Evolutionary conservation across 805 yeast species (phyloP).

Genomic region (Danielozyma ontarioensis): DNA sequence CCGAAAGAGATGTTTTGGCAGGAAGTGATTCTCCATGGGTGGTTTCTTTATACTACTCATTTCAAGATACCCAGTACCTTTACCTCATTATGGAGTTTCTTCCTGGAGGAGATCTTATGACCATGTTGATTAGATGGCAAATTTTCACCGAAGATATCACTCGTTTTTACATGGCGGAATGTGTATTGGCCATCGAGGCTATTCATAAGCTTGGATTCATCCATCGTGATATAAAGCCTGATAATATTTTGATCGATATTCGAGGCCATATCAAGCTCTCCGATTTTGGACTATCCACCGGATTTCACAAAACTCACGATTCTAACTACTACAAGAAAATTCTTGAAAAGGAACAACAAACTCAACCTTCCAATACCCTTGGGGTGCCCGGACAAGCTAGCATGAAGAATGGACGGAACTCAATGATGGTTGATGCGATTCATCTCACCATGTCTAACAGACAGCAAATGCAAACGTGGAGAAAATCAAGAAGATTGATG

Average conservation of each 20-base stretch:
- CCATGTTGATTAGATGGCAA: constrained; percentile 93
- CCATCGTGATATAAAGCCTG: constrained; percentile 97
- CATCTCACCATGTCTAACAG: constrained; percentile 92
- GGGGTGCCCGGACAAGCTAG: constrained; percentile 17
- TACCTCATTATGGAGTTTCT: constrained; percentile 71
- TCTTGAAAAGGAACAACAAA: constrained; percentile 55
- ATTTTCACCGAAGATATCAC: constrained; percentile 90
- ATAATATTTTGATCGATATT: constrained; percentile 84
- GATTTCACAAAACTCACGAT: constrained; percentile 92
- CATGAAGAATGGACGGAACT: constrained; percentile 49
- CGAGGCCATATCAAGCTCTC: constrained; percentile 63
- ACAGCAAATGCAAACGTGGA: constrained; percentile 95
- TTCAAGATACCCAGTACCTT: constrained; percentile 71
- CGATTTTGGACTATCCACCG: constrained; percentile 82
- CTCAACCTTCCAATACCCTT: constrained; percentile 8
- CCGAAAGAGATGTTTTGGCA: constrained; percentile 92
- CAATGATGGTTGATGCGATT: constrained; percentile 89
- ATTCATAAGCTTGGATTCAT: constrained; percentile 90
- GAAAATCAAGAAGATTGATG: constrained; percentile 86
- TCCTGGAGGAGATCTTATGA: constrained; percentile 88
- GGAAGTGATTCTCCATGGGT: constrained; percentile 88
- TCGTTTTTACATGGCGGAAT: constrained; percentile 91
- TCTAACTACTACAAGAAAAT: constrained; percentile 79
- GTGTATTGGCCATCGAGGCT: constrained; percentile 92
- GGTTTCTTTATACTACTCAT: constrained; percentile 74